Conservation (phyloP, 352 stramenopile species). For the Thalassiosira mediterranea region DNA sequence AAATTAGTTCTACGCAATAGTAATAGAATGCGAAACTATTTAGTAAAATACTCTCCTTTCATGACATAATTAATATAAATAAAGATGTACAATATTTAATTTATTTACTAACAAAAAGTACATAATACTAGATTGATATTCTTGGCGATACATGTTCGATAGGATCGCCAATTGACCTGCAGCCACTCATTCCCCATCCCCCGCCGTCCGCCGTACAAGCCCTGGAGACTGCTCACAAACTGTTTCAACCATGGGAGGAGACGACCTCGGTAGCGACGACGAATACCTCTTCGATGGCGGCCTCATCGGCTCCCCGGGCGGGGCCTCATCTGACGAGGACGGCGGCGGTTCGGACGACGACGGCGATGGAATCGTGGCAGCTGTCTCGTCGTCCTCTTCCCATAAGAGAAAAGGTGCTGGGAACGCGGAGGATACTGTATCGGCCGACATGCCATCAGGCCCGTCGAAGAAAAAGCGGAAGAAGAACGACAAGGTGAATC, state of each 20-base stretch:
- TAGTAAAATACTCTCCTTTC: no score
- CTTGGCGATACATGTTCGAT: no score
- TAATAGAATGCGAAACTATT: no score
- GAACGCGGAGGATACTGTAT: constrained; percentile 5
- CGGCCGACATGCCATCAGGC: constrained; percentile 5
- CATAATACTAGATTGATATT: no score
- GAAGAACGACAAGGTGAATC: constrained; percentile 22
- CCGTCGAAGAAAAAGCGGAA: constrained; percentile 43
- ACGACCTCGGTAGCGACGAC: constrained; percentile 79
- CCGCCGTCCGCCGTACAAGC: no score
- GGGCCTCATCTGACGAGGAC: constrained; percentile 13
- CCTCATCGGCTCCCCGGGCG: constrained; percentile 5
- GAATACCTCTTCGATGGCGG: constrained; percentile 62
- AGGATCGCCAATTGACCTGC: neutral
- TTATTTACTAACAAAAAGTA: no score
- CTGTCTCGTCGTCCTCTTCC: constrained; percentile 1
- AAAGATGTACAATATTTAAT: no score
- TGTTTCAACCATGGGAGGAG: constrained; percentile 67
- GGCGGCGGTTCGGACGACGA: constrained; percentile 13
- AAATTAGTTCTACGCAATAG: no score
- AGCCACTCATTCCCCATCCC: no score
- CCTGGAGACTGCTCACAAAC: no score
- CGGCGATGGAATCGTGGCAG: constrained; percentile 12
- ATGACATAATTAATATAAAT: no score
- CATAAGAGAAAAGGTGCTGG: constrained; percentile 37